Percentiles rank a stretch among this genome's conserved stretches.
These are phyloP conservation scores for Usnea hakonensis DNA, from an alignment of 495 filamentous ascomycete genomes.

Conservation along the genomic window DNA sequence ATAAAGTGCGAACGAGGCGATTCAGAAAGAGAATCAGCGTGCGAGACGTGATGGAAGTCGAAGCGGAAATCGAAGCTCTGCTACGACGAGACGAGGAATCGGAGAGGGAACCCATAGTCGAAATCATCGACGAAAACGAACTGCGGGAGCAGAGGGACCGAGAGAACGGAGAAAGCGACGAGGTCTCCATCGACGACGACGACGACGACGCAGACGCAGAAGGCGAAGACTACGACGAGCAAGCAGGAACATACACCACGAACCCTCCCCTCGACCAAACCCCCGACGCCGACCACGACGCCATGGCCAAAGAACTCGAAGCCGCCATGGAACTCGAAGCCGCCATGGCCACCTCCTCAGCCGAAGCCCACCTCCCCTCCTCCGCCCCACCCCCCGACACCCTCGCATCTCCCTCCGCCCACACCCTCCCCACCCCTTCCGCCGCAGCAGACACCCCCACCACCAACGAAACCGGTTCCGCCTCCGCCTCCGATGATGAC, in stretches of 20 bases:
- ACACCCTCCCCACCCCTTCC: constrained; percentile 19
- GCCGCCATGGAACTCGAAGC: constrained; percentile 43
- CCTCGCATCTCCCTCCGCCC: constrained; percentile 18
- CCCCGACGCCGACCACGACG: constrained; percentile 48
- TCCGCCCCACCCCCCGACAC: constrained; percentile 14
- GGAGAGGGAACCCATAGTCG: constrained; percentile 48
- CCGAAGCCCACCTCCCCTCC: constrained; percentile 12
- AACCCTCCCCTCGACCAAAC: constrained; percentile 26
- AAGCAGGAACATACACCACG: constrained; percentile 45
- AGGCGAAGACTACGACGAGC: constrained; percentile 38
- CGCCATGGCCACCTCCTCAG: constrained; percentile 34
- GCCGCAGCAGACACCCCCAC: constrained; percentile 13
- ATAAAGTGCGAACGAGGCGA: constrained; percentile 72
- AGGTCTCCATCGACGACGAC: constrained; percentile 25
- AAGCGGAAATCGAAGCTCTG: constrained; percentile 70
- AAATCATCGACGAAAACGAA: constrained; percentile 57
- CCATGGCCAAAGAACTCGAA: constrained; percentile 38
- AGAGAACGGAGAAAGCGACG: constrained; percentile 34
- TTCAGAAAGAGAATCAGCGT: constrained; percentile 79
- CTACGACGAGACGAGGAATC: constrained; percentile 58
- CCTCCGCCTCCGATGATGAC: constrained; percentile 35
- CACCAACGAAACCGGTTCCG: constrained; percentile 29
- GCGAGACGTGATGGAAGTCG: constrained; percentile 80
- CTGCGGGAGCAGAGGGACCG: constrained; percentile 28
- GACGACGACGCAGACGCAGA: constrained; percentile 17